Conservation (phyloP, 2,329 filamentous ascomycete genomes). For the Huntiella decipiens region DNA sequence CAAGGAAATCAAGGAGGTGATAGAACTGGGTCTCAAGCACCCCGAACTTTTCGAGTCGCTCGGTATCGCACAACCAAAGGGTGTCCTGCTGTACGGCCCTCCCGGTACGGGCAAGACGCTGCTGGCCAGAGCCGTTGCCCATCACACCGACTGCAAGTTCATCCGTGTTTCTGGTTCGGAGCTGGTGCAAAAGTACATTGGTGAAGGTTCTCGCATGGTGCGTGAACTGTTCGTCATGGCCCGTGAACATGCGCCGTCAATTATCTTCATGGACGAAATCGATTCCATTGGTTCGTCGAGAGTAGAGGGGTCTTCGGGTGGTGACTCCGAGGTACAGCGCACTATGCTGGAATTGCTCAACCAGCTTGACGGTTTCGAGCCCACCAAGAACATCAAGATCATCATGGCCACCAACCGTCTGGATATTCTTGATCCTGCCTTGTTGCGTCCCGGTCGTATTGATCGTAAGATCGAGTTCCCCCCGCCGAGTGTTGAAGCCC, state of each 20-base stretch:
- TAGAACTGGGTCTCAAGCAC: constrained; percentile 94
- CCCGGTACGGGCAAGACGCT: constrained; percentile 96
- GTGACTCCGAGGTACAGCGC: constrained; percentile 93
- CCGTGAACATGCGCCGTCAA: constrained; percentile 88
- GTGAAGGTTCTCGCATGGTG: constrained; percentile 94
- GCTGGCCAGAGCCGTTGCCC: constrained; percentile 82
- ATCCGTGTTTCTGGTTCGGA: constrained; percentile 93
- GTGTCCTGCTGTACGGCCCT: constrained; percentile 87
- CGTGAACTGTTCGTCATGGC: constrained; percentile 99
- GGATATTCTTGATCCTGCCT: constrained; percentile 87
- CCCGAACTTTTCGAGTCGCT: constrained; percentile 98
- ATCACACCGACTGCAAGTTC: constrained; percentile 98
- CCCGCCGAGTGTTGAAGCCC: constrained; percentile 83
- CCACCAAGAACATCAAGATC: constrained; percentile 99
- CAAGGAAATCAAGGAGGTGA: constrained; percentile 99
- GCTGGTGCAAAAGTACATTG: constrained; percentile 97
- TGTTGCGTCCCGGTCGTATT: constrained; percentile 89
- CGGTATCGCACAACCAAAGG: constrained; percentile 94
- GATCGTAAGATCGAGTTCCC: constrained; percentile 99
- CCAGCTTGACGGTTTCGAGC: constrained; percentile 95
- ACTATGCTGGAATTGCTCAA: constrained; percentile 98
- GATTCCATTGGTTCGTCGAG: constrained; percentile 95
- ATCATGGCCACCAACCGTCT: constrained; percentile 99
- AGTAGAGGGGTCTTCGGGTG: constrained; percentile 85
- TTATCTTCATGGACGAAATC: constrained; percentile 99